Evolutionary conservation across 2,329 filamentous ascomycete species (phyloP).

Genomic region (Hymenoscyphus scutula): DNA sequence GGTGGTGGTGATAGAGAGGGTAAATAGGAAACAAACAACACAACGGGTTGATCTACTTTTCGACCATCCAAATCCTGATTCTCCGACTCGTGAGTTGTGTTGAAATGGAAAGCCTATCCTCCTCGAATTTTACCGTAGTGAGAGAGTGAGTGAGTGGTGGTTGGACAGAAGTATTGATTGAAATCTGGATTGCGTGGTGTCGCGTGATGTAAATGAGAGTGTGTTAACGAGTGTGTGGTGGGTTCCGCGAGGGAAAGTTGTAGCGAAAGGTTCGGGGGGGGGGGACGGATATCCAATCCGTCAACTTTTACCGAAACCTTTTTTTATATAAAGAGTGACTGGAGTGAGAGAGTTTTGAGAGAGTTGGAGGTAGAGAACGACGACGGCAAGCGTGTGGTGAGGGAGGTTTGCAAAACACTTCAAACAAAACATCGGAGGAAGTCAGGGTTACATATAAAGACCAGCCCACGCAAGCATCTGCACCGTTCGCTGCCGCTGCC

Average conservation of each 20-base stretch:
- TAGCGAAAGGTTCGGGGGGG: neutral
- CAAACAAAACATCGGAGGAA: neutral
- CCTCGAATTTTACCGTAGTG: neutral
- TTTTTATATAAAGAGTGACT: neutral
- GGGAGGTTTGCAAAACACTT: neutral
- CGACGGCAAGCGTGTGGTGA: neutral
- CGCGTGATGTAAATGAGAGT: neutral
- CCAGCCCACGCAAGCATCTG: neutral
- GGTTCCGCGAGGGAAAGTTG: neutral
- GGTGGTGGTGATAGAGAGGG: neutral
- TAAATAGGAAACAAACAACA: neutral
- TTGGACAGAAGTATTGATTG: neutral
- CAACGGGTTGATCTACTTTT: neutral
- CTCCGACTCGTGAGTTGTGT: no score
- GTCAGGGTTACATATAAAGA: neutral
- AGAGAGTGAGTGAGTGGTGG: neutral
- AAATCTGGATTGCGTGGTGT: neutral
- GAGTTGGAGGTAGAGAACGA: neutral
- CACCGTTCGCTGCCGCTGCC: no score
- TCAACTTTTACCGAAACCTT: conserved; percentile 1
- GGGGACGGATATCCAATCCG: neutral
- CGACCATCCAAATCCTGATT: neutral
- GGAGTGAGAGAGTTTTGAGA: neutral
- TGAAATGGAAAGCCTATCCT: neutral
- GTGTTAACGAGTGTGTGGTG: neutral